Percentiles rank a stretch among this genome's conserved stretches.
These are phyloP conservation scores for Leccinum variicolor DNA, from an alignment of 768 basidiomycete species.

Conservation along the genomic window DNA sequence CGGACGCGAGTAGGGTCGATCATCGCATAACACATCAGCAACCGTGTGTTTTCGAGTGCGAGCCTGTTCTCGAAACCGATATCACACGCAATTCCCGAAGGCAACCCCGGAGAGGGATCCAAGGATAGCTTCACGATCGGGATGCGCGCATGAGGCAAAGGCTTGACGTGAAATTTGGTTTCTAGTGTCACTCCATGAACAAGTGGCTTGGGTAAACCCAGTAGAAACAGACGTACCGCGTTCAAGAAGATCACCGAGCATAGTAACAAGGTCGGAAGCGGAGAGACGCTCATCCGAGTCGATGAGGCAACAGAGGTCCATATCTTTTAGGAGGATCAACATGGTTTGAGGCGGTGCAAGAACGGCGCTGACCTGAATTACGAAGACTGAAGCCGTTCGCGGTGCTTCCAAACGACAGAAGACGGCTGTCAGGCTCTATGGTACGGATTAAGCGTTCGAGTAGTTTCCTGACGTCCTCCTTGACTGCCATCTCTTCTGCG, in stretches of 20 bases:
- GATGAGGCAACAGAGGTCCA: conserved; percentile 97
- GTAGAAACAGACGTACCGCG: conserved; percentile 58
- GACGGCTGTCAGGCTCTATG: conserved; percentile 86
- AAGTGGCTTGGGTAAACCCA: conserved; percentile 3
- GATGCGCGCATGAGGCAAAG: conserved; percentile 94
- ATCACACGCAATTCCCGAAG: conserved; percentile 92
- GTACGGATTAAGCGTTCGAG: conserved; percentile 94
- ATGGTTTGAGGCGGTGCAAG: not conserved
- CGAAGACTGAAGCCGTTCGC: conserved; percentile 96
- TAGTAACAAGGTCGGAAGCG: conserved; percentile 88
- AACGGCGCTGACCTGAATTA: conserved; percentile 71
- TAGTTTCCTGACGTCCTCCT: conserved; percentile 93
- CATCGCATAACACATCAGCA: conserved; percentile 96
- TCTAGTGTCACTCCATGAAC: conserved; percentile 45
- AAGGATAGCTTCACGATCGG: conserved; percentile 97
- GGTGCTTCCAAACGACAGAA: conserved; percentile 94
- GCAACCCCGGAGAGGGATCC: conserved; percentile 77
- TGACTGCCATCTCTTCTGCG: conserved; percentile 85
- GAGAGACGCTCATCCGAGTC: conserved; percentile 78
- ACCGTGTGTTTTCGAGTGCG: conserved; percentile 93
- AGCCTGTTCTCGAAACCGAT: conserved; percentile 98
- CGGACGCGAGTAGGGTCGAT: conserved; percentile 92
- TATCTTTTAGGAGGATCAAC: conserved; percentile 54
- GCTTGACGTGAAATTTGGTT: conserved; percentile 95
- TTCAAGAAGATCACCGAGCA: conserved; percentile 90